A percentile compares a stretch with the other conserved stretches of the same genome.
These are phyloP conservation scores for Hypoxylon sp. DNA, from an alignment of 2,329 filamentous ascomycete species.

Conservation along the genomic window DNA sequence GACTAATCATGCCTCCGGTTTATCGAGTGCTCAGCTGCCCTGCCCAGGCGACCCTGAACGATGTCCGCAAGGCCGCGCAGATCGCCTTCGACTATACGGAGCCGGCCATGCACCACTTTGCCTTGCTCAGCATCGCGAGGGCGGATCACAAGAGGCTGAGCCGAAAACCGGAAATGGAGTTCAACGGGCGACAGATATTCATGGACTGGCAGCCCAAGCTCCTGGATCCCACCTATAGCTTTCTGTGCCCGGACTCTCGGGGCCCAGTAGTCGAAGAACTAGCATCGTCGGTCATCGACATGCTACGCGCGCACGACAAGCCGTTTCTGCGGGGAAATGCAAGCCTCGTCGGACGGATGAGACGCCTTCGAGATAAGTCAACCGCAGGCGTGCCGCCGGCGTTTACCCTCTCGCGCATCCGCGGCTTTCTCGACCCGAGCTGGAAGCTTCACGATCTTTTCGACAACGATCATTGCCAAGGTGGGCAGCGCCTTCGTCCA, in stretches of 20 bases:
- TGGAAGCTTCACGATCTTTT: conserved; percentile 31
- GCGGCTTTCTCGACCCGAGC: conserved; percentile 10
- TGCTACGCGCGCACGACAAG: too few relatives aligned
- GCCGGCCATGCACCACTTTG: conserved; percentile 33
- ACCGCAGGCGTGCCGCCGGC: too few relatives aligned
- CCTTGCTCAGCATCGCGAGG: conserved; percentile 20
- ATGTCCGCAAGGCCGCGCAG: conserved; percentile 19
- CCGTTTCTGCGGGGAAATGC: too few relatives aligned
- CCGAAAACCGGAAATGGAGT: conserved; percentile 25
- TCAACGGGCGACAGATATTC: too few relatives aligned
- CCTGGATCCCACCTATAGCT: too few relatives aligned
- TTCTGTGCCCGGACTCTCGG: too few relatives aligned
- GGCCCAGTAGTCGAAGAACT: too few relatives aligned
- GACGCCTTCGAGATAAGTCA: too few relatives aligned
- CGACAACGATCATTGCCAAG: conserved; percentile 27
- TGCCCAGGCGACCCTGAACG: conserved; percentile 13
- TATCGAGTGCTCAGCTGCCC: conserved; percentile 32
- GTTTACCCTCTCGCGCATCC: too few relatives aligned
- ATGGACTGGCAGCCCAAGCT: too few relatives aligned
- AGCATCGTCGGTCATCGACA: too few relatives aligned
- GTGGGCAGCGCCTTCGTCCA: background rate
- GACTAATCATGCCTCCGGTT: conserved; percentile 29
- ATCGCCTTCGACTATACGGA: conserved; percentile 31
- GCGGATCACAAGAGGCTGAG: background rate
- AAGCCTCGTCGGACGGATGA: too few relatives aligned